These are phyloP conservation scores for Colletotrichum magnum DNA, from an alignment of 2,329 filamentous ascomycete species.

Conservation along the genomic window DNA sequence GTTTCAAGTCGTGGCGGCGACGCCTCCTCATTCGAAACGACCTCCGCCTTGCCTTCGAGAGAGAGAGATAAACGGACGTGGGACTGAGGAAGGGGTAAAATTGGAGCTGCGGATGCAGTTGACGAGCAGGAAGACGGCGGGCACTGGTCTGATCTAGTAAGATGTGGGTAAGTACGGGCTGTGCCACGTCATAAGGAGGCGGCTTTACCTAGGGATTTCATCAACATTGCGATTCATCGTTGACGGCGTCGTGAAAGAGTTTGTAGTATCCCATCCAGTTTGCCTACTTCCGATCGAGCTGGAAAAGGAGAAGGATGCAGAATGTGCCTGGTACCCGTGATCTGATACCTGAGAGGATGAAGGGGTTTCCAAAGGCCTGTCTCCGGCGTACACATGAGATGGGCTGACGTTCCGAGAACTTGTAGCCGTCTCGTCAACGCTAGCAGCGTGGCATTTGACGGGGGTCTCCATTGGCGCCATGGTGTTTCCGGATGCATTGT, in stretches of 20 bases:
- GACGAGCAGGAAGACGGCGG: constrained; percentile 59
- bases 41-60: constrained; percentile 90
- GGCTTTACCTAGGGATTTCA: constrained; percentile 62
- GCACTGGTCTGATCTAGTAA: constrained; percentile 59
- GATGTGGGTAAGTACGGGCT: constrained; percentile 41
- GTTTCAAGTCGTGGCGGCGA: constrained; percentile 76
- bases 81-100: constrained; percentile 55
- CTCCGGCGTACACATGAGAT: neutral
- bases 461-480: constrained; percentile 23
- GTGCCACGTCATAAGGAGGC: neutral
- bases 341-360: constrained; percentile 29
- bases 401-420: constrained; percentile 22
- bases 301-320: constrained; percentile 57
- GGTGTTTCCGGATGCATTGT: neutral
- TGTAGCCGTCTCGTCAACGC: constrained; percentile 1
- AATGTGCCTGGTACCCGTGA: constrained; percentile 13
- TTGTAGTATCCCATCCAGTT: constrained; percentile 70
- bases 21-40: constrained; percentile 78
- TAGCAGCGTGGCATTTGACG: neutral
- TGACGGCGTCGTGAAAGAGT: constrained; percentile 65
- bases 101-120: constrained; percentile 50
- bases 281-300: constrained; percentile 65
- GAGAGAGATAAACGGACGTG: constrained; percentile 85
- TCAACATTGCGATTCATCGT: constrained; percentile 55
- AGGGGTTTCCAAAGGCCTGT: constrained; percentile 19